Evolutionary conservation across 768 basidiomycete genomes (phyloP).

Genomic region (Lentinus tigrinus): DNA sequence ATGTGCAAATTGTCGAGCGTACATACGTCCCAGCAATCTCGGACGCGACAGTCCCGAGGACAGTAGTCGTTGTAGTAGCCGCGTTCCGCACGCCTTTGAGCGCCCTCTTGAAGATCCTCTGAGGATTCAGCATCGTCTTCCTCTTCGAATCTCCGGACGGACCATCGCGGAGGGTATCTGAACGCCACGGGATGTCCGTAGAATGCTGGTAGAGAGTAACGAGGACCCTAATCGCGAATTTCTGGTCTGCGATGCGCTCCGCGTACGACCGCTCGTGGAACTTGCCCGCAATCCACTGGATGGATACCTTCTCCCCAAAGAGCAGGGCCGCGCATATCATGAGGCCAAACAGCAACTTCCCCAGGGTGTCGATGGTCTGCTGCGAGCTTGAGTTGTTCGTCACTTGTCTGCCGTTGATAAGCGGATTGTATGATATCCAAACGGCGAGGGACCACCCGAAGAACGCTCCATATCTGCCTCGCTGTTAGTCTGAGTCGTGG

Average conservation of each 20-base stretch:
- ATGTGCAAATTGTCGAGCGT: not conserved
- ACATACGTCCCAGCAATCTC: constrained; percentile 54
- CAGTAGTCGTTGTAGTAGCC: constrained; percentile 82
- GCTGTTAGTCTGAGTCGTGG: too few species aligned
- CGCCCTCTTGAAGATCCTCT: constrained; percentile 65
- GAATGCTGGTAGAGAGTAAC: constrained; percentile 80
- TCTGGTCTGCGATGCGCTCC: constrained; percentile 82
- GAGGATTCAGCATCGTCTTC: constrained; percentile 47
- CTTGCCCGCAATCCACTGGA: constrained; percentile 82
- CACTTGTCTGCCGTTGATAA: constrained; percentile 50
- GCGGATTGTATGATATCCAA: constrained; percentile 74
- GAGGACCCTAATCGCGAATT: constrained; percentile 69
- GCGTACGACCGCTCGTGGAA: constrained; percentile 80
- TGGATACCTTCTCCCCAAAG: constrained; percentile 78
- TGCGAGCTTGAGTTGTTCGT: constrained; percentile 24
- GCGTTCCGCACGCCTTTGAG: constrained; percentile 67
- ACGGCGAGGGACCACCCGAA: constrained; percentile 62
- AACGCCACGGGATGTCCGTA: constrained; percentile 64
- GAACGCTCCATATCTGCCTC: constrained; percentile 58
- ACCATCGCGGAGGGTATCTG: constrained; percentile 55
- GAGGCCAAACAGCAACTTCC: constrained; percentile 70
- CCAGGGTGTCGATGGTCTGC: constrained; percentile 42
- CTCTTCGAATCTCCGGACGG: constrained; percentile 30
- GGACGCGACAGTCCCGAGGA: constrained; percentile 58
- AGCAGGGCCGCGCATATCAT: constrained; percentile 69